phyloP scores from a whole-genome alignment of 345 rosid species.

The Citrus australasica region DNA sequence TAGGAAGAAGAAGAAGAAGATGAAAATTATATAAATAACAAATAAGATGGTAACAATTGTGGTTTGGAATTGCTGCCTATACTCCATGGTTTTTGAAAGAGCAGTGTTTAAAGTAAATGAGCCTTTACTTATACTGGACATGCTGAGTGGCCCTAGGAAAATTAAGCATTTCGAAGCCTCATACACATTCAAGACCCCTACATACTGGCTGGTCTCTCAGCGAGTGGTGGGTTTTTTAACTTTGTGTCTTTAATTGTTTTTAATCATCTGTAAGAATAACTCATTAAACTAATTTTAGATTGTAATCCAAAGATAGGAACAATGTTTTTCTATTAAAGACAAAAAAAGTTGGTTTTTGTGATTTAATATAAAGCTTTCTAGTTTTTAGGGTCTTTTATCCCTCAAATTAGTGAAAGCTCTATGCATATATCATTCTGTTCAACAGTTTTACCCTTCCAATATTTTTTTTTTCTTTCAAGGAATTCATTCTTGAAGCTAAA shows the following conservation, averaged over 20 bases:
- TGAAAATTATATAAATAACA: not conserved
- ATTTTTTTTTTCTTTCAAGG: not conserved
- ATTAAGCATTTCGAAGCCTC: too few relatives aligned
- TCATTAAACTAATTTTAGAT: not conserved
- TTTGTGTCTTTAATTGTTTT: not conserved
- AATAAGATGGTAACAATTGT: not conserved
- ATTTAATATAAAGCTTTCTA: not conserved
- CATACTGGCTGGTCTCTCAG: not conserved
- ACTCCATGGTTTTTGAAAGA: not conserved
- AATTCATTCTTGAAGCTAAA: slow-evolving; percentile 2
- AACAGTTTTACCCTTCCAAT: not conserved
- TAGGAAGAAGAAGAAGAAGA: not conserved
- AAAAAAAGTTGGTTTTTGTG: not conserved
- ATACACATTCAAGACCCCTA: not conserved
- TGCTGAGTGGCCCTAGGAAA: not conserved
- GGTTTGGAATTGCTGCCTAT: not conserved
- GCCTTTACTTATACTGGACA: not conserved
- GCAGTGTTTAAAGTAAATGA: not conserved
- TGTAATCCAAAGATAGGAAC: not conserved
- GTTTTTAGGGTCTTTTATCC: not conserved
- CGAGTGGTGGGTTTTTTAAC: not conserved
- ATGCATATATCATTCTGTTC: not conserved
- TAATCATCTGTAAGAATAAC: not conserved
- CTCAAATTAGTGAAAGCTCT: not conserved
- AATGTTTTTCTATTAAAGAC: not conserved